Evolutionary conservation across 163 green algal genomes (phyloP), one percentile per base, ranked within the genome.

Genomic region (Volvox carteri): DNA sequence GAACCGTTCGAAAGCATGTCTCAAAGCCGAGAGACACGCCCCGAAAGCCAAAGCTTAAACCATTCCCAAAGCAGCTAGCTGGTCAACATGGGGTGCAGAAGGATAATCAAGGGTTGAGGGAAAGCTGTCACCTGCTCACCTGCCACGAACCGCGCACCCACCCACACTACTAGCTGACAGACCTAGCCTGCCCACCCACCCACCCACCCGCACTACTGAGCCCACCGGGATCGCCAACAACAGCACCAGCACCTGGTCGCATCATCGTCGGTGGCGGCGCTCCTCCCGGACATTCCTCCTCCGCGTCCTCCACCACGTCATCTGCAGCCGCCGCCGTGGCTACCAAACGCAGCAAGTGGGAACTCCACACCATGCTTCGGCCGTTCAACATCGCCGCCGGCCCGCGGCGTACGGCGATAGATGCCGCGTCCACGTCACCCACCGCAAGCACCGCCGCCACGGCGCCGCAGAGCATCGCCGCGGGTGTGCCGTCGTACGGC

Each of bases 351-450:
- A 19, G 0, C 67, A 88, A 46, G 12, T 72, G 23, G 35, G 46
- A 33, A 18, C 42, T 46, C 81, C 81, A 88, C 5, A 7, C 48
- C 67, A 88, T 62, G 48, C 67, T 50, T 19, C 44, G 8, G 28
- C 35, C 48, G 48, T 35, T 52, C 33, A 88, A 8, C 48, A 65
- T 58, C 46, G 68, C 65, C 33, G 81, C 81, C 2, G 81, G 28
- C 8, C 48, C 67, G 48, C 48, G 81, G 21, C 76, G 81, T 35
- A 80, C 81, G 7, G 81, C 81, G 12, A 33, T 48, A 11, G 81
- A 42, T n/a, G 68, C 81, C 1, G 65, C 48, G 35, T 88, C 81
- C 4, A 19, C 35, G 67, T 88, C 65, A 23, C 81, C 33, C 25
- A 9, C 35, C 30, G 67, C 48, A 46, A 88, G 35, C 23, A 67